A percentile compares a stretch with the other conserved stretches of the same genome.
Conservation (phyloP, 176 grass and related monocot species). For the Triticum monococcum region DNA sequence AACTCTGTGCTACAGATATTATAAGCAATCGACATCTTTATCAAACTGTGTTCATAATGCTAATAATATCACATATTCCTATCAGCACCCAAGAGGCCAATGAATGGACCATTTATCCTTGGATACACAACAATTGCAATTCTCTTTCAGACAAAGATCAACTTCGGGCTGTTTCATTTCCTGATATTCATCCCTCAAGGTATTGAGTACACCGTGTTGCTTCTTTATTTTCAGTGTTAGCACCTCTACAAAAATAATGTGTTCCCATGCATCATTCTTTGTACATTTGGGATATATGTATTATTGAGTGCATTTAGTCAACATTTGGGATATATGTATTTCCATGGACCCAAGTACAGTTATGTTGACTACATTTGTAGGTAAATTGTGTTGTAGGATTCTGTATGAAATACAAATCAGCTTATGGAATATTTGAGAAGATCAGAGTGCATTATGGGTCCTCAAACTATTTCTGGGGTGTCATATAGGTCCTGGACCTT, state of each 20-base stretch:
- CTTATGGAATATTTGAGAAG: not conserved
- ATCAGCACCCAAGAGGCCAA: conserved; percentile 65
- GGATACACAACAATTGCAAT: conserved; percentile 99
- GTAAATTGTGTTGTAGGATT: not conserved
- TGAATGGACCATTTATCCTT: conserved; percentile 99
- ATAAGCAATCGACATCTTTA: not conserved
- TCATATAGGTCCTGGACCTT: not conserved
- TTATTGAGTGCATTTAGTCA: too few species aligned
- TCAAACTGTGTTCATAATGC: conserved; percentile 15
- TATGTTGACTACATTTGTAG: conserved; percentile 17
- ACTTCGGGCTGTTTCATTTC: conserved; percentile 87
- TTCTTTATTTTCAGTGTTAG: conserved; percentile 39
- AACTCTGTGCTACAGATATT: conserved; percentile 21
- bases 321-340: not conserved
- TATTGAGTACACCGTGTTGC: conserved; percentile 22
- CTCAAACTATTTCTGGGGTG: not conserved
- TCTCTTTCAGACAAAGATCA: conserved; percentile 89
- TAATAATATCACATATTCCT: conserved; percentile 22
- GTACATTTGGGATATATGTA: not conserved
- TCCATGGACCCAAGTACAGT: not conserved
- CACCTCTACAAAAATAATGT: not conserved
- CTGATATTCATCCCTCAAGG: conserved; percentile 96
- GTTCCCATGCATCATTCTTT: not conserved
- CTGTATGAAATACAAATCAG: not conserved
- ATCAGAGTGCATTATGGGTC: not conserved